Evolutionary conservation across 345 rosid species (phyloP), one percentile per base, ranked within the genome.

Genomic region (Sisymbrium irio): DNA sequence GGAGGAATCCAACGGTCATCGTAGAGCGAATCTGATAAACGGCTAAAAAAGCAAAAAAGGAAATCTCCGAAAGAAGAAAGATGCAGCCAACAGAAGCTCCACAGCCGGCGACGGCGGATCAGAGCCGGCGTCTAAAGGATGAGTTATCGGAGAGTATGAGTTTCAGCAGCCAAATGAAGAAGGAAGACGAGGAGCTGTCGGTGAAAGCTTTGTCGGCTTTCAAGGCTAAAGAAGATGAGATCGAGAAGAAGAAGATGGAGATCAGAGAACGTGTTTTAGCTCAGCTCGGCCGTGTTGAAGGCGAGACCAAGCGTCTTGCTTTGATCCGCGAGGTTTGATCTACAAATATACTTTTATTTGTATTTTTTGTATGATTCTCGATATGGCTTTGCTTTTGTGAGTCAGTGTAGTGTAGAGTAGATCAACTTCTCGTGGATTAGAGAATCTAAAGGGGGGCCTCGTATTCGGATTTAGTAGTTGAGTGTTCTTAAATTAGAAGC

Each of bases 141-240:
- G 90, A 83, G 65, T 76, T 69, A 80, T 90, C 97, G 0, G 92
- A 87, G 44, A 88, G 83, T 78, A 81, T 91, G 65, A 94, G 98
- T 80, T 89, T 94, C 77, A 81, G 87, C 86, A 88, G 96, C 80
- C 89, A 87, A 64, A 79, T 91, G 88, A 88, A 95, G 20, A 87
- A 87, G 79, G 98, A 91, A 79, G 98, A 94, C 69, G 98, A 94
- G 27, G 96, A 91, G 90, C 79, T 89, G 82, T 82, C 96, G 0
- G 80, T 78, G 82, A 88, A 97, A 47, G 97, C 96, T 1, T 90
- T 94, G 40, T 87, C 95, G 18, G 78, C 87, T 22, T 94, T 94
- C 53, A 88, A 85, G 71, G 98, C 98, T 46, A 94, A 94, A 72
- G 98, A 94, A 76, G 98, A 94, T 57, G 98, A 94, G 87, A 94